Evolutionary conservation across 148 eudicot genomes (phyloP), one percentile per base, ranked within the genome.

Genomic region (Polygonum aviculare): DNA sequence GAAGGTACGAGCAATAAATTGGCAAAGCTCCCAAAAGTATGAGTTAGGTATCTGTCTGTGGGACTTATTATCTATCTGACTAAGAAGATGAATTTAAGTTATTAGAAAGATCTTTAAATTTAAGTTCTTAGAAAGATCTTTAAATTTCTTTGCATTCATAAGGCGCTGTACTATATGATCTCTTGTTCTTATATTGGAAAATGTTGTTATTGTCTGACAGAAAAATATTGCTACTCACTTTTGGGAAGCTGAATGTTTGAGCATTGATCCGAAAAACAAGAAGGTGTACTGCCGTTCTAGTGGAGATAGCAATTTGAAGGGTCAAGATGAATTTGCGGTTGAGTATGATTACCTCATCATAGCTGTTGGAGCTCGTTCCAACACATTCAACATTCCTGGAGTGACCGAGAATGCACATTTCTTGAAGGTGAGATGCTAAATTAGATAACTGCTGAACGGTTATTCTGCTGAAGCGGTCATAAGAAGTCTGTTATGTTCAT

Each of bases 371-470:
- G 94, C 94, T 62, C 91, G 88, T 41, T 77, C 87, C 31, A 90
- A 90, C 77, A 90, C 94, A 77, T 90, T 90, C 79, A 90, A 90
- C 82, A 90, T 84, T 75, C 91, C 94, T 77, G 94, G 94, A 33
- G 94, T 90, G n/a, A 85, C 79, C 38, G 91, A 90, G 84, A 82
- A 90, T 80, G 87, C 88, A 70, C 84, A 83, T 69, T 90, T 88
- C 83, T 82, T 90, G 80, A 90, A 90, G 90, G 94, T 85, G 82
- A 74, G 16, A 3, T 41, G 21, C 35, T 19, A 18, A 60, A 60
- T 31, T 10, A 38, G 45, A 16, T 36, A 26, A 26, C 67, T 22
- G 26, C 67, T 22, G 36, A 22, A 60, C 26, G 26, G 8, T 60
- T 60, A 60, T 5, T 3, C 38, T 10, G 33, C 4, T 9, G 36